Percentiles rank a stretch among this genome's conserved stretches.
These are phyloP conservation scores for Jackrogersella multiformis DNA, from an alignment of 495 filamentous ascomycete genomes.

Conservation along the genomic window DNA sequence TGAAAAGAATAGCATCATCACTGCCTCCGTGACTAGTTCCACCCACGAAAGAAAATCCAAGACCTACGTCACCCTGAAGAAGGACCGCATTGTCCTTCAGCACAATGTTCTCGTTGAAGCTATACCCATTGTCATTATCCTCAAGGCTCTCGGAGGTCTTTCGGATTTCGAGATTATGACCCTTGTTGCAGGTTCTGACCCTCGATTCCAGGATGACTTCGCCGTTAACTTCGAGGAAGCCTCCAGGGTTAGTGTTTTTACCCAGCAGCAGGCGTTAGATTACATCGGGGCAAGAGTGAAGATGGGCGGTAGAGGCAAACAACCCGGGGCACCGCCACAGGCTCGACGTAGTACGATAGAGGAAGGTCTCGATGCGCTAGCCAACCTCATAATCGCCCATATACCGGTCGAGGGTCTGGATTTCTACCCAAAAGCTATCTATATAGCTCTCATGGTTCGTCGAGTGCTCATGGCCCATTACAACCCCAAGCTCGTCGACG, in stretches of 20 bases:
- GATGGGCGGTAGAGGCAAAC: constrained; percentile 73
- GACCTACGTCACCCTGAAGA: constrained; percentile 91
- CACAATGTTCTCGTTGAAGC: constrained; percentile 94
- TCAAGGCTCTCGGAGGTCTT: constrained; percentile 93
- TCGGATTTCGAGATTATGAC: constrained; percentile 94
- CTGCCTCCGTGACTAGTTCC: constrained; percentile 97
- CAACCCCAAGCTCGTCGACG: constrained; percentile 87
- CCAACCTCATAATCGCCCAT: constrained; percentile 90
- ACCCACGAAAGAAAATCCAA: constrained; percentile 98
- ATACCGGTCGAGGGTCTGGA: constrained; percentile 89
- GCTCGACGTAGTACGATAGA: constrained; percentile 75
- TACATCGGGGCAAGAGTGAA: constrained; percentile 87
- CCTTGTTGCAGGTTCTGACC: constrained; percentile 84
- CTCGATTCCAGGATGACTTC: constrained; percentile 90
- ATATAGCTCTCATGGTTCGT: constrained; percentile 94
- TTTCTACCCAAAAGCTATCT: constrained; percentile 94
- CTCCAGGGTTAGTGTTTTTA: constrained; percentile 79
- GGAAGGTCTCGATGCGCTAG: constrained; percentile 90
- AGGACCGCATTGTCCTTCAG: constrained; percentile 85
- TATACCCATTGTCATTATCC: constrained; percentile 87
- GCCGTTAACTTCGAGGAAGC: constrained; percentile 93
- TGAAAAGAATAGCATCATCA: constrained; percentile 87
- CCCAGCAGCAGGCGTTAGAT: constrained; percentile 93
- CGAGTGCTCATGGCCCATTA: constrained; percentile 92
- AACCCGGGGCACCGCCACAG: constrained; percentile 45